Percentiles rank a stretch among this genome's conserved stretches.
Evolutionary conservation across 495 filamentous ascomycete species (phyloP).

Genomic region (Patellaria atrata): DNA sequence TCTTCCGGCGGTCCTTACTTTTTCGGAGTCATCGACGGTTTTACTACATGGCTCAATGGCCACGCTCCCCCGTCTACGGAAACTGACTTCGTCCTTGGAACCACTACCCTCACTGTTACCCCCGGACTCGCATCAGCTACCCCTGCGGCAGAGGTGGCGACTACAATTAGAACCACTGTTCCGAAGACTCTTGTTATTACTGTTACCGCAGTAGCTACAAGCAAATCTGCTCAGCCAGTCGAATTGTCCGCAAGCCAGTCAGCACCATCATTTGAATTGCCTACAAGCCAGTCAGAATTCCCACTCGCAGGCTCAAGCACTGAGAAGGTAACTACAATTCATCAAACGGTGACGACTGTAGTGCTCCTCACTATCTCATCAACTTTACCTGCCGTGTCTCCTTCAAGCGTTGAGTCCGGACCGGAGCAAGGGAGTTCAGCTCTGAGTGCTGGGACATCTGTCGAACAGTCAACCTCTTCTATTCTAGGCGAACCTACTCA

Average conservation of each 20-base stretch:
- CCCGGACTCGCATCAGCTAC: constrained; percentile 1
- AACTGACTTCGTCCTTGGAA: constrained; percentile 1
- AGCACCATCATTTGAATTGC: neutral
- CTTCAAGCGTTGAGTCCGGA: too few relatives aligned
- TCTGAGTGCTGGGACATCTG: too few relatives aligned
- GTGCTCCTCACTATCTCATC: too few relatives aligned
- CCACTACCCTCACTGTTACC: neutral
- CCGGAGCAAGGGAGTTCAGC: too few relatives aligned
- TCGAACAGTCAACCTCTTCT: too few relatives aligned
- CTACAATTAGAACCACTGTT: neutral
- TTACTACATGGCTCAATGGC: constrained; percentile 14
- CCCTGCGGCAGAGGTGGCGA: neutral
- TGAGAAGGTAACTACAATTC: too few relatives aligned
- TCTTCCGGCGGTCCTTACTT: constrained; percentile 11
- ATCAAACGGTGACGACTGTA: too few relatives aligned
- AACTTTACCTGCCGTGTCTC: too few relatives aligned
- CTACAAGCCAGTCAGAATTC: neutral
- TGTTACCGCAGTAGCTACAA: neutral
- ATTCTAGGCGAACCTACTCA: too few relatives aligned
- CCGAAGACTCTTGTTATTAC: neutral
- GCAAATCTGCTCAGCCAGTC: neutral
- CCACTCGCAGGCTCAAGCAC: neutral
- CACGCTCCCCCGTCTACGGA: constrained; percentile 5
- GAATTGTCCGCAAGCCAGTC: neutral
- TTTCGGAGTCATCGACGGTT: constrained; percentile 14